Conservation (phyloP, 2,329 filamentous ascomycete genomes). For the Scedosporium aurantiacum region DNA sequence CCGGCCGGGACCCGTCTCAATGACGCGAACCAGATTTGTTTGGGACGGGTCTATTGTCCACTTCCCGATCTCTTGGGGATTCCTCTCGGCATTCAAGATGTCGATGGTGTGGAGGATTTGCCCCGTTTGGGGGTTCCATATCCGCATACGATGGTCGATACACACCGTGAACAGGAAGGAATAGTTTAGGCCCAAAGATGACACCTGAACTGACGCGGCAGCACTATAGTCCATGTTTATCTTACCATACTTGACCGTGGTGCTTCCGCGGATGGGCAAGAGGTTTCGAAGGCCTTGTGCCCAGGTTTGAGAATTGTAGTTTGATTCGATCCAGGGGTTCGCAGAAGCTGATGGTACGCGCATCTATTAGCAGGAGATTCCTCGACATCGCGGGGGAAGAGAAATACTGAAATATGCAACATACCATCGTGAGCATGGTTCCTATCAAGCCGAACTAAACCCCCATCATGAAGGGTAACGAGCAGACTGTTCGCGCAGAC, state of each 20-base stretch:
- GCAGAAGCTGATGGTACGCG: slow-evolving; percentile 14
- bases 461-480: slow-evolving; percentile 70
- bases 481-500: slow-evolving; percentile 63
- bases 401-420: slow-evolving; percentile 11
- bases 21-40: slow-evolving; percentile 62
- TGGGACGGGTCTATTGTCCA: slow-evolving; percentile 73
- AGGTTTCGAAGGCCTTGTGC: slow-evolving; percentile 54
- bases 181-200: slow-evolving; percentile 35
- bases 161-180: slow-evolving; percentile 67
- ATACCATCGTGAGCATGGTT: slow-evolving; percentile 36
- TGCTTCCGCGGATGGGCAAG: slow-evolving; percentile 53
- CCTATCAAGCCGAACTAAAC: slow-evolving; percentile 59
- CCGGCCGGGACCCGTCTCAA: slow-evolving; percentile 44
- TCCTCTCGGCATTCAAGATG: slow-evolving; percentile 56
- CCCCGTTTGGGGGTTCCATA: slow-evolving; percentile 81
- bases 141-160: slow-evolving; percentile 76
- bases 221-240: slow-evolving; percentile 56
- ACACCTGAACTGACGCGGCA: slow-evolving; percentile 50
- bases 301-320: slow-evolving; percentile 66
- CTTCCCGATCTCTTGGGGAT: slow-evolving; percentile 58
- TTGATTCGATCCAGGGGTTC: slow-evolving; percentile 56
- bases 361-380: background rate
- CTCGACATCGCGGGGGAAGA: background rate
- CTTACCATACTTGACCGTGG: slow-evolving; percentile 53
- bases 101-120: slow-evolving; percentile 68